phyloP scores from a whole-genome alignment of 2,329 filamentous ascomycete genomes.

The Chrysoporthe austroafricana region DNA sequence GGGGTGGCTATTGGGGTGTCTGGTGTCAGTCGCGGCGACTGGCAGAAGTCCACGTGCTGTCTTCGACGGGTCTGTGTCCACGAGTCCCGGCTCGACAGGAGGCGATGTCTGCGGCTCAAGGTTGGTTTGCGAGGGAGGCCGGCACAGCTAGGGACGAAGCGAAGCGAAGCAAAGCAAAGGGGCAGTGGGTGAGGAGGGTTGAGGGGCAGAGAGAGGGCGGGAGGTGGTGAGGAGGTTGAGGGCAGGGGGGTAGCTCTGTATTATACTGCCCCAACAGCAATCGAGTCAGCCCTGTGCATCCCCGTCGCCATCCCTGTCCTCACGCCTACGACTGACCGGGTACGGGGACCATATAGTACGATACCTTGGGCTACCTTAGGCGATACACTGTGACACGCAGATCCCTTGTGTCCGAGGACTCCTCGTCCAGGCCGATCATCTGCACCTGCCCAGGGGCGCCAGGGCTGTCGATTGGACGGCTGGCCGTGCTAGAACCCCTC shows the following conservation, averaged over 20 bases:
- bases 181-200: neutral
- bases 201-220: neutral
- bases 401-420: conserved; percentile 28
- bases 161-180: neutral
- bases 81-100: neutral
- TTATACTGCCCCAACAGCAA: conserved; percentile 8
- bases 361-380: neutral
- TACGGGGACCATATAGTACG: no score
- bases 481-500: conserved; percentile 5
- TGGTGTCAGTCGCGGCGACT: neutral
- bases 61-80: neutral
- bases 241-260: conserved; percentile 25
- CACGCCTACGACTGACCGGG: neutral
- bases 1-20: conserved; percentile 25
- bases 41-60: neutral
- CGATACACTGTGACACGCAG: conserved; percentile 3
- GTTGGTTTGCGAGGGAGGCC: neutral
- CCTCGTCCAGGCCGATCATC: conserved; percentile 16
- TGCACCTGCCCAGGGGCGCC: neutral
- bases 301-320: conserved; percentile 3
- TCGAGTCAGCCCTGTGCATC: neutral
- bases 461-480: conserved; percentile 1
- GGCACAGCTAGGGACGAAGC: neutral
- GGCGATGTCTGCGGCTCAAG: neutral
- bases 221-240: conserved; percentile 9